Evolutionary conservation across 192 early-diverging fungal genomes (phyloP).

Genomic region (Gaertneriomyces sp.): DNA sequence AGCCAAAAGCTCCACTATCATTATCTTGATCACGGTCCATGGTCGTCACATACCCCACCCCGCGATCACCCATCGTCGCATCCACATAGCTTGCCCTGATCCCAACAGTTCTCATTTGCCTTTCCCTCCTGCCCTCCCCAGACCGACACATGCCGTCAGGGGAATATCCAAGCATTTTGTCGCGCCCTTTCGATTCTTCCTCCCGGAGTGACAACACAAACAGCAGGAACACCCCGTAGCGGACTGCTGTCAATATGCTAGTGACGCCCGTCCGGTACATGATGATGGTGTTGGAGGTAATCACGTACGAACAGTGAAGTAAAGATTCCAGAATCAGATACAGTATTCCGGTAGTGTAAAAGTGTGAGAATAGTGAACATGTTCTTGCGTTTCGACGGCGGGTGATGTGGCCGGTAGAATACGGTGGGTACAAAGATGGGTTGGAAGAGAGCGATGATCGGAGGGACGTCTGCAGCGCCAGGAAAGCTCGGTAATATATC

Average conservation of each 20-base stretch:
- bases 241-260: conserved; percentile 9
- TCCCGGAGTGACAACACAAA: conserved; percentile 14
- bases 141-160: too few relatives aligned
- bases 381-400: neutral
- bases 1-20: too few relatives aligned
- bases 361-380: neutral
- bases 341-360: conserved; percentile 13
- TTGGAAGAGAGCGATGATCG: neutral
- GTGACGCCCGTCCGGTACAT: conserved; percentile 13
- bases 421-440: neutral
- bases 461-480: neutral
- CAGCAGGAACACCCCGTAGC: conserved; percentile 14
- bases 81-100: too few relatives aligned
- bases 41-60: too few relatives aligned
- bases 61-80: too few relatives aligned
- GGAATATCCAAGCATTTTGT: too few relatives aligned
- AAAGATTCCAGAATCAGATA: conserved; percentile 17
- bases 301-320: conserved; percentile 11
- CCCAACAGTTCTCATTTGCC: too few relatives aligned
- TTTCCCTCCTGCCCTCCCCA: too few relatives aligned
- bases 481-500: conserved; percentile 9
- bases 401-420: neutral
- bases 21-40: too few relatives aligned
- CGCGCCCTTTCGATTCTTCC: neutral
- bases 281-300: conserved; percentile 2